A percentile compares a stretch with the other conserved stretches of the same genome.
phyloP scores from a whole-genome alignment of 768 basidiomycete species.

The Rhodotorula graminis region DNA sequence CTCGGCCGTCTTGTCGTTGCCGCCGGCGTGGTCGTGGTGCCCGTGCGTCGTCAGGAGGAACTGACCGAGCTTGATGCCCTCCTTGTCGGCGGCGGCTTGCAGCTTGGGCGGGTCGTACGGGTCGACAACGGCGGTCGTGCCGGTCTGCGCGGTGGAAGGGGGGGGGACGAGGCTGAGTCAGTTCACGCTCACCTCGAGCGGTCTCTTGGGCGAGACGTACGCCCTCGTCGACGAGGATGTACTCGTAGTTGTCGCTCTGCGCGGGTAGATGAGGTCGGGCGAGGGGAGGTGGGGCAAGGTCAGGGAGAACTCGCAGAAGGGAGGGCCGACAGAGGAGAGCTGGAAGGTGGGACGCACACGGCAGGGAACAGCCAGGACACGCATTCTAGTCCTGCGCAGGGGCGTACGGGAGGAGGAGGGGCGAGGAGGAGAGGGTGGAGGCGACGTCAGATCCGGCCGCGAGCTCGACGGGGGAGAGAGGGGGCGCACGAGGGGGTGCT shows the following conservation, averaged over 20 bases:
- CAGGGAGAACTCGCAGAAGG: not conserved
- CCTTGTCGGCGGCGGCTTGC: slow-evolving; percentile 57
- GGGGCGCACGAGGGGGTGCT: too few relatives aligned
- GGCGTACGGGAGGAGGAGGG: not conserved
- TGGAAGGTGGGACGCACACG: slow-evolving; percentile 7
- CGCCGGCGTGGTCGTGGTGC: slow-evolving; percentile 62
- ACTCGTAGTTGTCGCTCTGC: slow-evolving; percentile 36
- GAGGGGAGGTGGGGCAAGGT: not conserved
- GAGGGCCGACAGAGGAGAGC: not conserved
- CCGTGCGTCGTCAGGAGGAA: slow-evolving; percentile 77
- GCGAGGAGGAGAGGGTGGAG: not conserved
- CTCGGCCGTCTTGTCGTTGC: slow-evolving; percentile 61
- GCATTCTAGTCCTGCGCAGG: slow-evolving; percentile 19
- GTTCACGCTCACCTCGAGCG: too few relatives aligned
- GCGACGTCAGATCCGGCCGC: not conserved
- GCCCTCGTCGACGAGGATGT: slow-evolving; percentile 27
- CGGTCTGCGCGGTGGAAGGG: slow-evolving; percentile 51
- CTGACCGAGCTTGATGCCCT: slow-evolving; percentile 62
- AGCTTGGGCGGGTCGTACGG: slow-evolving; percentile 67
- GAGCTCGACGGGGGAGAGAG: too few relatives aligned
- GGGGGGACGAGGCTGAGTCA: too few relatives aligned
- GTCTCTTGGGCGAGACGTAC: not conserved
- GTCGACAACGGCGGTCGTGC: slow-evolving; percentile 69
- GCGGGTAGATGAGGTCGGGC: not conserved
- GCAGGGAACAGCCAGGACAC: slow-evolving; percentile 32